Conservation (phyloP, 1,284 basidiomycete species). For the Ustilago trichophora region DNA sequence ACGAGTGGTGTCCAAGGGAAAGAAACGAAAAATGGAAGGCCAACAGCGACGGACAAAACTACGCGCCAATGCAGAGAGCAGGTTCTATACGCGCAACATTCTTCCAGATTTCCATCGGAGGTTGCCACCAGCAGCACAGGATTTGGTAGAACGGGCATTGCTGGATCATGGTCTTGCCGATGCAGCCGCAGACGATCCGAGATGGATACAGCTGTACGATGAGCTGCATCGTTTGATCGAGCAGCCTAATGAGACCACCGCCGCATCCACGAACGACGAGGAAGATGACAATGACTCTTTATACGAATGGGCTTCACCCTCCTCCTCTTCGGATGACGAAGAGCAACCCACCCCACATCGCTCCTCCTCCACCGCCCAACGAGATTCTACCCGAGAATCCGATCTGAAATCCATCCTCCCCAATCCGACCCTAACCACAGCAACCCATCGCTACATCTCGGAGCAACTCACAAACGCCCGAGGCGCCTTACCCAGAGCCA, state of each 20-base stretch:
- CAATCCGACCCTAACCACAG: not conserved
- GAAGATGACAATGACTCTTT: not conserved
- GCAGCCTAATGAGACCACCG: not conserved
- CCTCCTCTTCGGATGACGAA: not conserved
- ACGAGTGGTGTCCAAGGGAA: not conserved
- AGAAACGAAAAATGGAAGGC: not conserved
- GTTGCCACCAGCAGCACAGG: conserved; percentile 17
- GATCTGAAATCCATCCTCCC: not conserved
- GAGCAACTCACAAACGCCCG: conserved; percentile 1
- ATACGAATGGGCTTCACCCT: conserved; percentile 13
- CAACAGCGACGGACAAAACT: not conserved
- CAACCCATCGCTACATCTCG: conserved; percentile 11
- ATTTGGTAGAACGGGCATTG: conserved; percentile 22
- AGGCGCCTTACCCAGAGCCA: not conserved
- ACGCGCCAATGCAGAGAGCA: conserved; percentile 6
- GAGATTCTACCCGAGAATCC: not conserved
- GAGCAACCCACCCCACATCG: too few species aligned
- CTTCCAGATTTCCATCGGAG: conserved; percentile 11
- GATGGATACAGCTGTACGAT: conserved; percentile 22
- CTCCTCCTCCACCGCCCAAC: too few species aligned
- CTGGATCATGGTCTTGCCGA: conserved; percentile 12
- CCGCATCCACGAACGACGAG: not conserved
- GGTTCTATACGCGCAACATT: conserved; percentile 1
- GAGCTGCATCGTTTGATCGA: conserved; percentile 14
- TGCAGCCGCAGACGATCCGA: conserved; percentile 12